These are phyloP conservation scores for Phlyctochytrium planicorne DNA, from an alignment of 192 early-diverging fungal species.

Conservation along the genomic window DNA sequence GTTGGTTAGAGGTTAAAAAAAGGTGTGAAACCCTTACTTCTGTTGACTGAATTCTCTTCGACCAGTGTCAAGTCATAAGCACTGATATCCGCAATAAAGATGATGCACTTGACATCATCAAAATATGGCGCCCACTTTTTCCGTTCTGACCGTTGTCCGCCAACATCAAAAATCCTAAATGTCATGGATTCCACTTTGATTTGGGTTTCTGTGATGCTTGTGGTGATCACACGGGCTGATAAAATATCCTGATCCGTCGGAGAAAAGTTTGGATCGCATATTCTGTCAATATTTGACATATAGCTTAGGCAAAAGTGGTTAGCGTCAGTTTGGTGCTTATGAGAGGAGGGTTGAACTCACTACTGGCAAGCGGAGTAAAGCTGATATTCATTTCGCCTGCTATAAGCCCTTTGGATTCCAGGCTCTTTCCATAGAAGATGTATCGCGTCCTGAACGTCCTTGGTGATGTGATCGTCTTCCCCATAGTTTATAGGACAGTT, in stretches of 20 bases:
- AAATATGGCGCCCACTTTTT: slow-evolving; percentile 74
- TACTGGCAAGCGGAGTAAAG: slow-evolving; percentile 42
- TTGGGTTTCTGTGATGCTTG: slow-evolving; percentile 67
- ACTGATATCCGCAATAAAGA: slow-evolving; percentile 66
- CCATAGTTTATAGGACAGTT: slow-evolving; percentile 26
- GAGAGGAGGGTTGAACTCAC: slow-evolving; percentile 26
- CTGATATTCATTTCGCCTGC: slow-evolving; percentile 42
- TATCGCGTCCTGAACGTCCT: slow-evolving; percentile 23
- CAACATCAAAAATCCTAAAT: slow-evolving; percentile 69
- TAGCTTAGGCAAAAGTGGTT: slow-evolving; percentile 15
- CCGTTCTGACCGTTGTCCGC: slow-evolving; percentile 63
- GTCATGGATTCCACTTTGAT: slow-evolving; percentile 61
- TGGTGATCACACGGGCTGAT: slow-evolving; percentile 65
- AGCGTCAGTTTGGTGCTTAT: background rate
- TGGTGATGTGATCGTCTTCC: slow-evolving; percentile 35
- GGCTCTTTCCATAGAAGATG: slow-evolving; percentile 39
- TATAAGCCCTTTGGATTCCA: slow-evolving; percentile 37
- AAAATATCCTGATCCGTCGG: slow-evolving; percentile 73
- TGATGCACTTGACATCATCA: slow-evolving; percentile 68
- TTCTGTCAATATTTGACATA: slow-evolving; percentile 43
- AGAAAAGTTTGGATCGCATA: slow-evolving; percentile 47
- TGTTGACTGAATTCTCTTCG: slow-evolving; percentile 62
- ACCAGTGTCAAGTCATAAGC: slow-evolving; percentile 63
- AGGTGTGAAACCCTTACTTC: slow-evolving; percentile 34
- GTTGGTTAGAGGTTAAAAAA: background rate